A percentile compares a stretch with the other conserved stretches of the same genome.
These are phyloP conservation scores for Chrysosporium queenslandicum DNA, from an alignment of 2,329 filamentous ascomycete species.

Conservation along the genomic window DNA sequence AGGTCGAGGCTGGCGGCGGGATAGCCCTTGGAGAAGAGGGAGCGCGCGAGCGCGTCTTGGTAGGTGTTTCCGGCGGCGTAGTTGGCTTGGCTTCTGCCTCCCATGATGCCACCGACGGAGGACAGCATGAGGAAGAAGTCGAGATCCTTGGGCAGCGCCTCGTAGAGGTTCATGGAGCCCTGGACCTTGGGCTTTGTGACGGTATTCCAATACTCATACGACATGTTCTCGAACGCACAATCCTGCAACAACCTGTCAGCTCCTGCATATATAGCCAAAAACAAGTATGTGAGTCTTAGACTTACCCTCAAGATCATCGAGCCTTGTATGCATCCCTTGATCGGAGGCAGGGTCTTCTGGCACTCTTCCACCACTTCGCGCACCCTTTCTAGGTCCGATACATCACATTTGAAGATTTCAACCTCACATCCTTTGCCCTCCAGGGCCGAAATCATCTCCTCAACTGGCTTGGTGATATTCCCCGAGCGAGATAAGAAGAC, in stretches of 20 bases:
- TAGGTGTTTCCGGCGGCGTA: slow-evolving; percentile 35
- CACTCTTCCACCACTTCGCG: slow-evolving; percentile 16
- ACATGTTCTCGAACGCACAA: slow-evolving; percentile 33
- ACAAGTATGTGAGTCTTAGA: not conserved
- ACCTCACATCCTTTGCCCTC: slow-evolving; percentile 15
- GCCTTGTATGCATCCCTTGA: slow-evolving; percentile 27
- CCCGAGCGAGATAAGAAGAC: slow-evolving; percentile 26
- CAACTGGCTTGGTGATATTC: slow-evolving; percentile 14
- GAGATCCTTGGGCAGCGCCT: slow-evolving; percentile 23
- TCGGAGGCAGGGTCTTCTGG: slow-evolving; percentile 19
- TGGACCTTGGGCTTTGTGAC: slow-evolving; percentile 34
- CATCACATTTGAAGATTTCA: slow-evolving; percentile 21
- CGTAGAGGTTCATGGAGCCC: slow-evolving; percentile 31
- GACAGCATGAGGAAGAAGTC: slow-evolving; percentile 39
- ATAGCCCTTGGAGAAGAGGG: slow-evolving; percentile 21
- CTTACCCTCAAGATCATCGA: slow-evolving; percentile 24
- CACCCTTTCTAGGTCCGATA: slow-evolving; percentile 15
- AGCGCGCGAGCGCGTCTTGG: slow-evolving; percentile 30
- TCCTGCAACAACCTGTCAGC: slow-evolving; percentile 18
- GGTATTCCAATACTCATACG: slow-evolving; percentile 30
- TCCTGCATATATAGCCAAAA: not conserved
- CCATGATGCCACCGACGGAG: slow-evolving; percentile 36
- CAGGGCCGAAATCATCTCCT: slow-evolving; percentile 18
- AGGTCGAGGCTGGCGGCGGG: slow-evolving; percentile 24
- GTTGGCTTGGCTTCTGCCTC: slow-evolving; percentile 39